Evolutionary conservation across 2,329 filamentous ascomycete genomes (phyloP).

Genomic region (Trichoderma koningii): DNA sequence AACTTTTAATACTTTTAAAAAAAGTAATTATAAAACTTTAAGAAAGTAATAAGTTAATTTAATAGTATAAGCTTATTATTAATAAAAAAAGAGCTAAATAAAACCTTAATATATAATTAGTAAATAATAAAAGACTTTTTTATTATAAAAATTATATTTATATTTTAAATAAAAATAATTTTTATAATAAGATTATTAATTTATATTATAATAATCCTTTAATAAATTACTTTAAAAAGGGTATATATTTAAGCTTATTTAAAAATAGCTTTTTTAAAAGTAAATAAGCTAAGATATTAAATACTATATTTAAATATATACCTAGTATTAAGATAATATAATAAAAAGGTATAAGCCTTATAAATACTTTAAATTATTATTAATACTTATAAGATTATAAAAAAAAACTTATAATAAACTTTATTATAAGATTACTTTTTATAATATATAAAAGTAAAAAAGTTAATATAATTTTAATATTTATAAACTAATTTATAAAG

Average conservation of each 20-base stretch:
- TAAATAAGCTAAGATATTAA: too few relatives aligned
- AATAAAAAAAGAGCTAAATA: too few relatives aligned
- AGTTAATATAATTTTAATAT: background rate
- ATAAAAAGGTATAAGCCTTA: too few relatives aligned
- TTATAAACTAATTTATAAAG: background rate
- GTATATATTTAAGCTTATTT: background rate
- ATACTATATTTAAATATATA: background rate
- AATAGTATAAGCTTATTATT: too few relatives aligned
- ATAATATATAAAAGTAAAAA: background rate
- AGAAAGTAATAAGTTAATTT: too few relatives aligned
- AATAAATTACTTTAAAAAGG: background rate
- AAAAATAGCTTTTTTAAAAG: too few relatives aligned
- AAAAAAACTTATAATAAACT: background rate
- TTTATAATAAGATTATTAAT: background rate
- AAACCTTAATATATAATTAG: background rate
- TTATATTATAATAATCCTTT: background rate
- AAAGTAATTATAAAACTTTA: too few relatives aligned
- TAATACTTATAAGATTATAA: background rate
- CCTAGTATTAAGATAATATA: too few relatives aligned
- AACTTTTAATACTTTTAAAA: too few relatives aligned
- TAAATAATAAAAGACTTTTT: background rate
- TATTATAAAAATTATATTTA: background rate
- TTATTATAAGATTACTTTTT: background rate
- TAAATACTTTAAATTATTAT: too few relatives aligned
- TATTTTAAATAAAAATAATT: background rate